Conservation (phyloP, 768 basidiomycete genomes). For the Leccinum imitatum region DNA sequence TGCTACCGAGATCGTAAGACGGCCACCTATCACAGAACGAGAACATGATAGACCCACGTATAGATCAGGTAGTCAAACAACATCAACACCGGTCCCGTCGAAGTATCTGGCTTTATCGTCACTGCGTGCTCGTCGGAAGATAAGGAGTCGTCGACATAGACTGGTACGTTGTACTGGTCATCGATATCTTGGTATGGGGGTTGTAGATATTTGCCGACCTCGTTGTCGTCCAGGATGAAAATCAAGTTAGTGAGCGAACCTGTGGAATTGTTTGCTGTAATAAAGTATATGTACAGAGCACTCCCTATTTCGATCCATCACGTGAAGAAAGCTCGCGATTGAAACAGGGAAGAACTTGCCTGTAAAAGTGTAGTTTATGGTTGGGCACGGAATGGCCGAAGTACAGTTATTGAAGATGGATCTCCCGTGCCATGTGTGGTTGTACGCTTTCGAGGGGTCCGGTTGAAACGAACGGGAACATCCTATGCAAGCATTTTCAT, state of each 20-base stretch:
- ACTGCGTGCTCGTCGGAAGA: constrained; percentile 7
- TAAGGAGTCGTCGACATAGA: constrained; percentile 15
- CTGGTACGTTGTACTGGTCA: constrained; percentile 15
- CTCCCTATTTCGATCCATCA: constrained; percentile 6
- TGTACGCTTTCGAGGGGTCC: too few species aligned
- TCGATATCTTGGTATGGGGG: neutral
- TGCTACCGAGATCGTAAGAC: neutral
- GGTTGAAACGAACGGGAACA: too few species aligned
- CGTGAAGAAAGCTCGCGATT: neutral
- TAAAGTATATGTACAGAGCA: constrained; percentile 21
- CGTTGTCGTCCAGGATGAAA: constrained; percentile 7
- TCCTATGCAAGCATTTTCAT: too few species aligned
- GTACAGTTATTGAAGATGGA: too few species aligned
- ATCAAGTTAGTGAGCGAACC: neutral
- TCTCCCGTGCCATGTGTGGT: too few species aligned
- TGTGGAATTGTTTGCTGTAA: constrained; percentile 1
- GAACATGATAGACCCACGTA: neutral
- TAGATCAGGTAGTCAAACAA: constrained; percentile 22
- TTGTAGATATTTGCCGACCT: constrained; percentile 2
- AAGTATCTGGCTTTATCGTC: constrained; percentile 1
- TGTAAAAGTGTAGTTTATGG: constrained; percentile 4
- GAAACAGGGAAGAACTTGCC: constrained; percentile 1
- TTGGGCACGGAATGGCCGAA: too few species aligned
- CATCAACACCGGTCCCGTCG: constrained; percentile 1
- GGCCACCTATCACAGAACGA: neutral